Evolutionary conservation across 768 basidiomycete genomes (phyloP).

Genomic region (Pulveroboletus sp.): DNA sequence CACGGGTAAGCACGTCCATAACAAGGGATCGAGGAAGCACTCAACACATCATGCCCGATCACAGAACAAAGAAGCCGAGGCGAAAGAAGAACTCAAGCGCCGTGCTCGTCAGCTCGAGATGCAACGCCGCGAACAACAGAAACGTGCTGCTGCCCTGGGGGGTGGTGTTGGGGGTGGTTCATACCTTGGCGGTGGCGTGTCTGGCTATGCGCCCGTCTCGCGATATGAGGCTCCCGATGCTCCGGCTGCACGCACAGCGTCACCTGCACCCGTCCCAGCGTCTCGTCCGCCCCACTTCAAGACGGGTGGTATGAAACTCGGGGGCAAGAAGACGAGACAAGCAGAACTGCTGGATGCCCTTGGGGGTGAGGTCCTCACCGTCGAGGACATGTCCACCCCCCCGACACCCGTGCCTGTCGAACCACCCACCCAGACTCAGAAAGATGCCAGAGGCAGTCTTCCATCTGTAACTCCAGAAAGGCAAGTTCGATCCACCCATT

Average conservation of each 20-base stretch:
- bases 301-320: slow-evolving; percentile 93
- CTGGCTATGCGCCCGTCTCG: slow-evolving; percentile 68
- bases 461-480: slow-evolving; percentile 74
- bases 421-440: slow-evolving; percentile 39
- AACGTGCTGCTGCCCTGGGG: slow-evolving; percentile 54
- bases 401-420: slow-evolving; percentile 46
- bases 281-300: slow-evolving; percentile 83
- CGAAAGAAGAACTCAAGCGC: slow-evolving; percentile 97
- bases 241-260: slow-evolving; percentile 39
- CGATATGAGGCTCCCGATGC: slow-evolving; percentile 68
- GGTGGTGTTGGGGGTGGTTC: slow-evolving; percentile 42
- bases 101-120: slow-evolving; percentile 97
- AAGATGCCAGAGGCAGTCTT: slow-evolving; percentile 56
- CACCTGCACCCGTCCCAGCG: slow-evolving; percentile 40
- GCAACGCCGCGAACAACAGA: slow-evolving; percentile 92
- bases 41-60: neutral
- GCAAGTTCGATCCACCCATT: slow-evolving; percentile 35
- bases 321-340: slow-evolving; percentile 86
- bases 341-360: slow-evolving; percentile 84
- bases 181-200: slow-evolving; percentile 61
- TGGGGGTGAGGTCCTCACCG: slow-evolving; percentile 65
- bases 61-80: slow-evolving; percentile 98
- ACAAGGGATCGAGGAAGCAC: neutral
- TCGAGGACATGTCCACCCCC: slow-evolving; percentile 49
- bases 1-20: slow-evolving; percentile 55